phyloP scores from a whole-genome alignment of 495 filamentous ascomycete species.

The Filosporella fistucella region DNA sequence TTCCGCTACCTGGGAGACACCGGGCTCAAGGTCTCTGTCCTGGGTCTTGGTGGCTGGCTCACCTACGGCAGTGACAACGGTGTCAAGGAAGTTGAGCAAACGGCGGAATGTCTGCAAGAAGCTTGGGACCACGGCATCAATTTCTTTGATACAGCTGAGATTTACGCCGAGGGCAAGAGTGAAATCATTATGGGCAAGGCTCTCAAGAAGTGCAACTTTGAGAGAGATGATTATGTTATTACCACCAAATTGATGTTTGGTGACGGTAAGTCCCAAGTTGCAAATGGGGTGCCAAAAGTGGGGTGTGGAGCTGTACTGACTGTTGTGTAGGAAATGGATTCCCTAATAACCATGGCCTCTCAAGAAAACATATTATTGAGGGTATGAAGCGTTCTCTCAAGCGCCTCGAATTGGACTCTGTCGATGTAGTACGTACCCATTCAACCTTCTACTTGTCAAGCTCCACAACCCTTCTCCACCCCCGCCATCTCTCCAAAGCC shows the following conservation, averaged over 20 bases:
- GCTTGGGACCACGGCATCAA: slow-evolving; percentile 72
- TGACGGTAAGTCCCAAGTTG: slow-evolving; percentile 11
- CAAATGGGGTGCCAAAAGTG: not conserved
- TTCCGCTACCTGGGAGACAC: slow-evolving; percentile 60
- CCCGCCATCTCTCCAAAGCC: no score
- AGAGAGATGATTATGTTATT: slow-evolving; percentile 67
- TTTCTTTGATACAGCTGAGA: slow-evolving; percentile 42
- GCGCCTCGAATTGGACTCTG: slow-evolving; percentile 59
- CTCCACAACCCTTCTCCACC: no score
- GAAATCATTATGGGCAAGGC: slow-evolving; percentile 46
- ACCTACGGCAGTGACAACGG: slow-evolving; percentile 38
- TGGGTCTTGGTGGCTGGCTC: slow-evolving; percentile 59
- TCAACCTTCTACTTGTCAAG: no score
- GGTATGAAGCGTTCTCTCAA: slow-evolving; percentile 53
- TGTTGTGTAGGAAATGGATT: slow-evolving; percentile 8
- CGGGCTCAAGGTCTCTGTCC: slow-evolving; percentile 59
- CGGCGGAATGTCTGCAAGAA: slow-evolving; percentile 60
- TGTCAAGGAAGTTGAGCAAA: slow-evolving; percentile 36
- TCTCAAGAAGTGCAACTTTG: slow-evolving; percentile 56
- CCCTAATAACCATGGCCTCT: slow-evolving; percentile 49
- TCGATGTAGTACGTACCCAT: no score
- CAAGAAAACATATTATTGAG: slow-evolving; percentile 71
- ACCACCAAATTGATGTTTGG: slow-evolving; percentile 69
- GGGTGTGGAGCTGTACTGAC: no score
- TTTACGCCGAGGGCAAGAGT: slow-evolving; percentile 30